phyloP scores from a whole-genome alignment of 2,329 filamentous ascomycete species.

The Teratosphaeria viscida region DNA sequence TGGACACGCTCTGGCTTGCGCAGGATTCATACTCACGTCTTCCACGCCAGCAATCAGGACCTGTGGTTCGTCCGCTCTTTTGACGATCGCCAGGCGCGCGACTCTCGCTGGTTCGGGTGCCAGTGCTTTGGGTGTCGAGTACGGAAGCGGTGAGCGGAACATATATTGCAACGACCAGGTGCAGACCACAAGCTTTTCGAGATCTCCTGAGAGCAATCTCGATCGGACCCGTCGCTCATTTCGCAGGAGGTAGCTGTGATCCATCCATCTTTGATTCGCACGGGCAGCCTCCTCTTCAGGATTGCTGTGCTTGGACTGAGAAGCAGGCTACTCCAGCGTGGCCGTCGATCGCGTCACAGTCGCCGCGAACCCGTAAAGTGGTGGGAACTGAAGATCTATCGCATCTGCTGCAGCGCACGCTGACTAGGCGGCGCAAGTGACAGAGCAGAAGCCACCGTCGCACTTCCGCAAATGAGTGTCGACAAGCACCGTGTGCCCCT shows the following conservation, averaged over 20 bases:
- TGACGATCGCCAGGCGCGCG: conserved; percentile 7
- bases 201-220: neutral
- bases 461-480: conserved; percentile 5
- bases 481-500: conserved; percentile 29
- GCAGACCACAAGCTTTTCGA: neutral
- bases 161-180: neutral
- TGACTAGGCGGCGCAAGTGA: neutral
- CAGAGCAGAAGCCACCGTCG: neutral
- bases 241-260: neutral
- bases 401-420: neutral
- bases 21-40: neutral
- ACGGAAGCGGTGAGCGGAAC: neutral
- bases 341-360: neutral
- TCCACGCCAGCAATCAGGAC: conserved; percentile 1
- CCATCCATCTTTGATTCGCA: neutral
- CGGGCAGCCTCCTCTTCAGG: neutral
- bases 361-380: neutral
- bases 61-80: conserved; percentile 6
- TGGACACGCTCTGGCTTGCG: neutral
- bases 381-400: neutral
- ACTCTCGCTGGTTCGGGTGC: neutral
- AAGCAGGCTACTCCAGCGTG: neutral
- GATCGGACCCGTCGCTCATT: neutral
- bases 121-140: neutral
- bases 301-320: neutral